These are phyloP conservation scores for Tuctoria greenei DNA, from an alignment of 176 grass and related monocot genomes.

Conservation along the genomic window DNA sequence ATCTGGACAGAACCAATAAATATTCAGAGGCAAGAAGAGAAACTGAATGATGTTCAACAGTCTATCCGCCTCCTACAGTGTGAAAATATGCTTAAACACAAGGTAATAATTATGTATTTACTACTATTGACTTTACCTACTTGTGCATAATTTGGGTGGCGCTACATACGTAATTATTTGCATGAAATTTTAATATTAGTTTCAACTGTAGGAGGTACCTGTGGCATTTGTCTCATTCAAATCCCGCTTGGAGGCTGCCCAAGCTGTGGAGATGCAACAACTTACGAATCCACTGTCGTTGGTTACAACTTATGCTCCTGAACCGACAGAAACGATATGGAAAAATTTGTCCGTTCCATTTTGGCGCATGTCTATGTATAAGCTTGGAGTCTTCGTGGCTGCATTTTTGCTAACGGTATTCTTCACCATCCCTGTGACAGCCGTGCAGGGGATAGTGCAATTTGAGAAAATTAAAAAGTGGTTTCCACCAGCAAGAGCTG, in stretches of 20 bases:
- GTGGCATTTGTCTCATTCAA: constrained; percentile 90
- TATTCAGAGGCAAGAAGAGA: constrained; percentile 46
- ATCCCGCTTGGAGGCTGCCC: constrained; percentile 64
- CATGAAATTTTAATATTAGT: constrained; percentile 24
- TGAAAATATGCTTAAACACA: constrained; percentile 65
- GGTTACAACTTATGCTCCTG: constrained; percentile 69
- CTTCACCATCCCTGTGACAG: constrained; percentile 80
- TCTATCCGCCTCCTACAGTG: constrained; percentile 55
- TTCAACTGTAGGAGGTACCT: constrained; percentile 65
- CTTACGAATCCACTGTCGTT: constrained; percentile 64
- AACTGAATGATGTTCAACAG: constrained; percentile 42
- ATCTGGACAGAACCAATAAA: constrained; percentile 39
- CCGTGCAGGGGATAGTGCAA: constrained; percentile 87
- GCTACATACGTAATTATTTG: background rate
- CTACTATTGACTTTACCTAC: background rate
- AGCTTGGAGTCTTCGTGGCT: constrained; percentile 49
- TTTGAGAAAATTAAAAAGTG: constrained; percentile 81
- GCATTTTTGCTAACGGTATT: constrained; percentile 70
- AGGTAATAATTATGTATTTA: constrained; percentile 40
- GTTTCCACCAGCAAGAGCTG: constrained; percentile 78
- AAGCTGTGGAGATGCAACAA: constrained; percentile 70
- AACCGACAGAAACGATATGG: constrained; percentile 74
- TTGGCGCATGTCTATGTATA: constrained; percentile 47
- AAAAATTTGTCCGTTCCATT: constrained; percentile 67
- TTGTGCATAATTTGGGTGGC: background rate